Evolutionary conservation across 768 basidiomycete species (phyloP), one percentile per base, ranked within the genome.

Genomic region (Trametes elegans): DNA sequence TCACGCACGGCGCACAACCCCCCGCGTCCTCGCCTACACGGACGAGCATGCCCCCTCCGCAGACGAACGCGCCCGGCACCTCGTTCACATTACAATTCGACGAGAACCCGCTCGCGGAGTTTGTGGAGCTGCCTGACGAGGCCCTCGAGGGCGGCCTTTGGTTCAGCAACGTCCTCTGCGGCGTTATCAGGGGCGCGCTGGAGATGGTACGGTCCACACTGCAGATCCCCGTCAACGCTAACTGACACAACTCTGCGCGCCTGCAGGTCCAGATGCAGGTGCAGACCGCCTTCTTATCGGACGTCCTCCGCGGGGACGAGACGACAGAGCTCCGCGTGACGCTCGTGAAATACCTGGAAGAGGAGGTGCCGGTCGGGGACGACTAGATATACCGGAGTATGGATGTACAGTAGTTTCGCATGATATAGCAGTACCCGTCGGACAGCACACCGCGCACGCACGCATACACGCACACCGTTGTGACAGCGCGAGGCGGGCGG

Each of bases 111-210:
- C 69, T 99, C 55, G 85, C 94, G 7, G 97, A 99, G 65, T 98
- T 99, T 71, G 96, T 96, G 21, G 97, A 98, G 67, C 78, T 99
- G 19, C 96, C 97, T 0, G 90, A 94, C 47, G 94, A 97, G 62
- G 93, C 83, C 2, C 74, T 95, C 24, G 91, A 96, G 66, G 93
- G 93, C 16, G 95, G 93, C 1, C 72, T 99, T 31, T 97, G 93
- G 92, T 98, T 94, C 70, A 94, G 91, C 71, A 98, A 98, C 71
- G 87, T 98, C 38, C 75, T 97, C 1, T 96, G 94, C 65, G 97
- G 97, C 5, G 96, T 98, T 7, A 71, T 98, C 44, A 76, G 95
- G 48, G 97, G 97, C 3, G 84, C 94, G 31, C 70, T 99, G 46
- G 97, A 99, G 75, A 98, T 99, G 97, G 97, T 97, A 64, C 36